Percentiles rank a stretch among this genome's conserved stretches.
Conservation (phyloP, 2,329 filamentous ascomycete genomes). For the Teratosphaeria epicoccoides region DNA sequence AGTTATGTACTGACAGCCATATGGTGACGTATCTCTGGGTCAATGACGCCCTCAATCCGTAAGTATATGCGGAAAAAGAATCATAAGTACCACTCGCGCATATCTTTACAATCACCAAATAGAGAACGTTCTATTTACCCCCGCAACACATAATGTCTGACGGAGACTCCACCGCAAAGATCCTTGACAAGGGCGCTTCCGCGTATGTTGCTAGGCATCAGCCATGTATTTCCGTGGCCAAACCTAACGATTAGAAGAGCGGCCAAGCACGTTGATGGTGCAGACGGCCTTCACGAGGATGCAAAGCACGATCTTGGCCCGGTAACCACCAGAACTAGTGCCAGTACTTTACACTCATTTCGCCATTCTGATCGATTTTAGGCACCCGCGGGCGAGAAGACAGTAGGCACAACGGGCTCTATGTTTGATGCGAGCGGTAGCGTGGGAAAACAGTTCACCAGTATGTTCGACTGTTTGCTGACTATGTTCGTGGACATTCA, state of each 20-base stretch:
- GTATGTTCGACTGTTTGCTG: slow-evolving; percentile 2
- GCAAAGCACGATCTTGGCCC: slow-evolving; percentile 10
- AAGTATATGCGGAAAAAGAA: no score
- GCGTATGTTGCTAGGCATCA: slow-evolving; percentile 7
- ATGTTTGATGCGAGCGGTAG: slow-evolving; percentile 24
- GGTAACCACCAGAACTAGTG: slow-evolving; percentile 8
- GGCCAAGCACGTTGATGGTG: slow-evolving; percentile 12
- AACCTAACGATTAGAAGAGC: slow-evolving; percentile 2
- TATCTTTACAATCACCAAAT: no score
- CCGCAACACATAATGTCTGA: slow-evolving; percentile 5
- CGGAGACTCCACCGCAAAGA: slow-evolving; percentile 17
- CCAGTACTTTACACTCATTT: no score
- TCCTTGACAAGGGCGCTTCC: slow-evolving; percentile 17
- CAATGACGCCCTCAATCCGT: no score
- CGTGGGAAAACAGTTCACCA: slow-evolving; percentile 28
- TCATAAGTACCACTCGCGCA: no score
- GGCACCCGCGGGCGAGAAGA: slow-evolving; percentile 16
- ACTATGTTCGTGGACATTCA: background rate
- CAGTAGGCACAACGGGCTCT: slow-evolving; percentile 13
- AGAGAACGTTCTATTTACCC: no score
- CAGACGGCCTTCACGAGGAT: slow-evolving; percentile 17
- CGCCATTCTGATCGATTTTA: background rate
- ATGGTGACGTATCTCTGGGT: no score
- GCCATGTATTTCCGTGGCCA: no score
- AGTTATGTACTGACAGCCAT: no score